Conservation (phyloP, 1,284 basidiomycete species). For the Tranzscheliella williamsii region DNA sequence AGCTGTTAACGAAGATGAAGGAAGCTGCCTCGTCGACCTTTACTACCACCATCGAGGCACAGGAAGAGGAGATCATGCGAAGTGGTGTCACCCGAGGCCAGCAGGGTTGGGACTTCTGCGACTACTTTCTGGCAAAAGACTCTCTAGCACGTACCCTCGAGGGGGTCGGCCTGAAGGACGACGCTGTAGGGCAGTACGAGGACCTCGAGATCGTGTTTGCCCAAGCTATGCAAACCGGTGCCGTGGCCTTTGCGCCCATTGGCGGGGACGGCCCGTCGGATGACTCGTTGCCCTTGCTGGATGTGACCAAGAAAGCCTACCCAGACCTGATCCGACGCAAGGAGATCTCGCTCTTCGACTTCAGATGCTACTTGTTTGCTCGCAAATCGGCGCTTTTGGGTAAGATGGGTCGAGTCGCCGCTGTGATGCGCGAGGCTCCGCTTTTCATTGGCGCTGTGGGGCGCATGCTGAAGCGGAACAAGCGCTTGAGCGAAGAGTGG, state of each 20-base stretch:
- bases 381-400: constrained; percentile 80
- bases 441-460: constrained; percentile 81
- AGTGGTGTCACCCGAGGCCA: constrained; percentile 14
- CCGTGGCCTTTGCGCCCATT: constrained; percentile 34
- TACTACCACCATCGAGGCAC: constrained; percentile 69
- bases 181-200: constrained; percentile 84
- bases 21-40: constrained; percentile 82
- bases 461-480: constrained; percentile 71
- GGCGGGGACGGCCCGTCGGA: constrained; percentile 66
- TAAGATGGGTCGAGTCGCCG: constrained; percentile 71
- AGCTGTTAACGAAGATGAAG: constrained; percentile 84
- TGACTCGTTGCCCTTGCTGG: constrained; percentile 80
- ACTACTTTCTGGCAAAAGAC: constrained; percentile 83
- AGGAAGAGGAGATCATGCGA: constrained; percentile 41
- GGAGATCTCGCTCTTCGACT: constrained; percentile 89
- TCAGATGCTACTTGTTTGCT: constrained; percentile 86
- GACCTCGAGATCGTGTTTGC: constrained; percentile 83
- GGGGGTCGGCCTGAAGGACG: constrained; percentile 83
- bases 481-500: constrained; percentile 67
- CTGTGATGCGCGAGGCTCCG: constrained; percentile 71
- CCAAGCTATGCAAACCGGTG: constrained; percentile 40
- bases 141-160: constrained; percentile 89
- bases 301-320: constrained; percentile 79
- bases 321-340: constrained; percentile 85
- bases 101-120: constrained; percentile 49